phyloP scores from a whole-genome alignment of 2,329 filamentous ascomycete species.

The Penicillium polonicum region DNA sequence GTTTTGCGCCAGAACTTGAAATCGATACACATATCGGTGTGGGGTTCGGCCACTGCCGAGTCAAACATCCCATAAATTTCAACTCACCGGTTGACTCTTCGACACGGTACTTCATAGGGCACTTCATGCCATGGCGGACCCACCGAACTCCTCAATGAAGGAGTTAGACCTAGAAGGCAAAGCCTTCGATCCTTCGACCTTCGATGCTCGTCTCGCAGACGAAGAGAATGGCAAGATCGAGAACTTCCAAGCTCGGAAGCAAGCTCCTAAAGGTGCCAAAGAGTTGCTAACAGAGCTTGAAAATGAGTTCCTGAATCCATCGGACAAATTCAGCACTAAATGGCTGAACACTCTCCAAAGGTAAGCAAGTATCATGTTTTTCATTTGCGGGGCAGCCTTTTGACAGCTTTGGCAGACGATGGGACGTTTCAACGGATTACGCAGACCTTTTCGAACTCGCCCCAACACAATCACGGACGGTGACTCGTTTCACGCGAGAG shows the following conservation, averaged over 20 bases:
- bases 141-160: constrained; percentile 29
- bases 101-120: not conserved
- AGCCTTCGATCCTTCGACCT: constrained; percentile 22
- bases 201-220: constrained; percentile 33
- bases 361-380: constrained; percentile 46
- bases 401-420: constrained; percentile 51
- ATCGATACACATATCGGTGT: constrained; percentile 5
- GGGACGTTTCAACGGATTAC: constrained; percentile 79
- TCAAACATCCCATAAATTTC: constrained; percentile 4
- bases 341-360: constrained; percentile 91
- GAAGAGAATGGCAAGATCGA: constrained; percentile 31
- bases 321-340: constrained; percentile 71
- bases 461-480: constrained; percentile 89
- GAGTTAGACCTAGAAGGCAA: constrained; percentile 29
- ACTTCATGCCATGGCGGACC: constrained; percentile 27
- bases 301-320: constrained; percentile 73
- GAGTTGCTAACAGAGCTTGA: constrained; percentile 71
- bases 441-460: constrained; percentile 82
- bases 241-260: constrained; percentile 44
- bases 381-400: constrained; percentile 4
- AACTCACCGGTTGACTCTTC: no score
- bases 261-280: constrained; percentile 50
- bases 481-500: constrained; percentile 87
- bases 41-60: constrained; percentile 14
- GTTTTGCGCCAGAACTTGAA: not conserved